Evolutionary conservation across 2,329 filamentous ascomycete species (phyloP).

Genomic region (Lasiodiplodia sp.): DNA sequence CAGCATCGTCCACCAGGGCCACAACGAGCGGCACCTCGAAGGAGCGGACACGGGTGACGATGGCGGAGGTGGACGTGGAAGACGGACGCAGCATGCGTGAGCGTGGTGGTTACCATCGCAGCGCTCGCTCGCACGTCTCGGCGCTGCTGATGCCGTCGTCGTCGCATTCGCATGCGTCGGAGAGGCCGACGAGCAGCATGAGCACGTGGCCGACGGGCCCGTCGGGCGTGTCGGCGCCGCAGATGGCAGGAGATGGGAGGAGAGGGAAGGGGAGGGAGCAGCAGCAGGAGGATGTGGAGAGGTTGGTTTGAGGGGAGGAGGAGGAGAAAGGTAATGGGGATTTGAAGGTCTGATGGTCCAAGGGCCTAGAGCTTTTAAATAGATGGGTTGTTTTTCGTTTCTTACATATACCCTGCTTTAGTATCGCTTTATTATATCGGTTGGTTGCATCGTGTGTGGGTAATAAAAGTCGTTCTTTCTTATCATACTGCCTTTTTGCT

Average conservation of each 20-base stretch:
- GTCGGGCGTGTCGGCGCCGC: conserved; percentile 10
- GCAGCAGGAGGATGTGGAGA: conserved; percentile 6
- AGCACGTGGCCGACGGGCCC: conserved; percentile 15
- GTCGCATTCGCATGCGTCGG: too few species aligned
- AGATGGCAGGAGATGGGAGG: not conserved
- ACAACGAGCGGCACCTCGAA: not conserved
- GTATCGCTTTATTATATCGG: not conserved
- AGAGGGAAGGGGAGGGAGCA: not conserved
- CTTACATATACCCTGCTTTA: not conserved
- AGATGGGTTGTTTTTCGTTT: not conserved
- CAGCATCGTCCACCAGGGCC: too few species aligned
- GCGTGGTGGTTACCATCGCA: too few species aligned
- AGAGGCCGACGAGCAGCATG: not conserved
- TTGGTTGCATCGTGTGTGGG: too few species aligned
- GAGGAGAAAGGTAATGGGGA: not conserved
- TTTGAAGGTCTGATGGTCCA: not conserved
- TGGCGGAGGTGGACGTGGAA: not conserved
- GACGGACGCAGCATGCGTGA: not conserved
- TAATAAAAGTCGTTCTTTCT: not conserved
- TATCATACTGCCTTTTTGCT: not conserved
- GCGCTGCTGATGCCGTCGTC: not conserved
- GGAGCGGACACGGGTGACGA: not conserved
- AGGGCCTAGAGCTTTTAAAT: not conserved
- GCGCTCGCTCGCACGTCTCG: not conserved
- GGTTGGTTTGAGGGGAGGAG: conserved; percentile 1